A percentile compares a stretch with the other conserved stretches of the same genome.
Conservation (phyloP, 257 asterid genomes). For the Solanum medicagineum region DNA sequence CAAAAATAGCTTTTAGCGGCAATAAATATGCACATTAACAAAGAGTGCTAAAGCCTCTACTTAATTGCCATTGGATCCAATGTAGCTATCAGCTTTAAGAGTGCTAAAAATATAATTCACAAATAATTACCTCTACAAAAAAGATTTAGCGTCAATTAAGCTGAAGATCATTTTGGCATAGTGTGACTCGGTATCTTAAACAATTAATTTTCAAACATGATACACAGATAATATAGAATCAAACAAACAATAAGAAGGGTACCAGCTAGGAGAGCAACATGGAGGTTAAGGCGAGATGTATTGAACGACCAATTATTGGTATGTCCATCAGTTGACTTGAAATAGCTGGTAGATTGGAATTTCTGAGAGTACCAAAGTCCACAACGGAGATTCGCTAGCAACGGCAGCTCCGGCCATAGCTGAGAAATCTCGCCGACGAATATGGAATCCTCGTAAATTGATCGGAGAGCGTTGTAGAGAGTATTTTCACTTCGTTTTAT, state of each 20-base stretch:
- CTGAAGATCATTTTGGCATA: no score
- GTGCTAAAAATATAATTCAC: no score
- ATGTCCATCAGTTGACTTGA: conserved; percentile 98
- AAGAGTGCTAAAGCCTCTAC: no score
- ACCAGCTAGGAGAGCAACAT: conserved; percentile 83
- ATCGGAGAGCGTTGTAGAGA: conserved; percentile 75
- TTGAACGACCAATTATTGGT: conserved; percentile 80
- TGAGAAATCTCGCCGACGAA: conserved; percentile 83
- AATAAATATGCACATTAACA: no score
- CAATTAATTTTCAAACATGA: no score
- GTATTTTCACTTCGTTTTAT: conserved; percentile 64
- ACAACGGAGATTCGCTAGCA: conserved; percentile 88
- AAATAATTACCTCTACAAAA: no score
- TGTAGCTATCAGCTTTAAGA: no score
- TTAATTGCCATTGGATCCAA: no score
- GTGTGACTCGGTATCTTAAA: no score
- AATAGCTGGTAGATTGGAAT: conserved; percentile 62
- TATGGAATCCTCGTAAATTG: conserved; percentile 86
- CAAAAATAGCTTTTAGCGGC: no score
- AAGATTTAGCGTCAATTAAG: no score
- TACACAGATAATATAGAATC: not conserved
- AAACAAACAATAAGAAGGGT: not conserved
- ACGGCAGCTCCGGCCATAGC: conserved; percentile 87
- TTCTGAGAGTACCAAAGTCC: conserved; percentile 82
- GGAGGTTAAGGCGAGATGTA: conserved; percentile 87